Percentiles rank a stretch among this genome's conserved stretches.
Evolutionary conservation across 148 eudicot species (phyloP).

Genomic region (Rhododendron vialii): DNA sequence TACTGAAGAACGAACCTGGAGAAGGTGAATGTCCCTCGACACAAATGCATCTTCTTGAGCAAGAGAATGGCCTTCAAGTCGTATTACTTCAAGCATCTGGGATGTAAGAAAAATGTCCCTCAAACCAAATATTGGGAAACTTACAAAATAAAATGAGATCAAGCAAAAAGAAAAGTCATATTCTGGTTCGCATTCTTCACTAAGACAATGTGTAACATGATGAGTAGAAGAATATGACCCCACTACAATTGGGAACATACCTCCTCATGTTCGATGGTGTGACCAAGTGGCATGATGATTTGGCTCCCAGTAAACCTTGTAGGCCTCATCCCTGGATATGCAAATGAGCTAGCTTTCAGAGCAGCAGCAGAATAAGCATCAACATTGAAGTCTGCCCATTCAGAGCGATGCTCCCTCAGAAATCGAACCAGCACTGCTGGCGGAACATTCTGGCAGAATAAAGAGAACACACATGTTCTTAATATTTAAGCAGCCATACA

Average conservation of each 20-base stretch:
- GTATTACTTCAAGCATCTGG: slow-evolving; percentile 87
- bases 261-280: slow-evolving; percentile 93
- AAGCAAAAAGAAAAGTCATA: not conserved
- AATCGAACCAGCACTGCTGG: slow-evolving; percentile 86
- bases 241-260: slow-evolving; percentile 24
- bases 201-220: not conserved
- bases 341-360: slow-evolving; percentile 54
- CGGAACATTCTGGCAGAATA: slow-evolving; percentile 66
- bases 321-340: slow-evolving; percentile 70
- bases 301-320: slow-evolving; percentile 84
- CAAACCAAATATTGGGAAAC: not conserved
- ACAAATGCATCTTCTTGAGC: slow-evolving; percentile 78
- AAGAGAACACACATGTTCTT: slow-evolving; percentile 1
- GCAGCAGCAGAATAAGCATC: slow-evolving; percentile 89
- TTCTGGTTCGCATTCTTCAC: not conserved
- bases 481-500: slow-evolving; percentile 1
- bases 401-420: slow-evolving; percentile 94
- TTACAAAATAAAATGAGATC: not conserved
- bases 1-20: slow-evolving; percentile 49
- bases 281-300: slow-evolving; percentile 89
- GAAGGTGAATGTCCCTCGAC: slow-evolving; percentile 79
- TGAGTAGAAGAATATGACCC: not conserved
- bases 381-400: slow-evolving; percentile 93
- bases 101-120: slow-evolving; percentile 2
- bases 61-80: slow-evolving; percentile 81